Conservation (phyloP, 2,329 filamentous ascomycete species). For the Dactylellina drechsleri region DNA sequence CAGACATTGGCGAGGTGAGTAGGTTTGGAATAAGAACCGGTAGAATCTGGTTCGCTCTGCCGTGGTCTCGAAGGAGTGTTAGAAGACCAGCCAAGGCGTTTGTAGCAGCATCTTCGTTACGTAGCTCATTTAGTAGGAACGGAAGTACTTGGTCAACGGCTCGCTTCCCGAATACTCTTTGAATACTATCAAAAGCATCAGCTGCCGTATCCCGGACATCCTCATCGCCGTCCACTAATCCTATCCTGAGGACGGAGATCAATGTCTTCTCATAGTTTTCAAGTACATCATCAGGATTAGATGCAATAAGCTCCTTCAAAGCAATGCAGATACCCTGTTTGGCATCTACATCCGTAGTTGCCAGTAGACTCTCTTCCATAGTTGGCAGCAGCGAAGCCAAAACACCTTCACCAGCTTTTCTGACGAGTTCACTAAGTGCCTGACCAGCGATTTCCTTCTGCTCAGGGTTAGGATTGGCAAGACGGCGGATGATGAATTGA, state of each 20-base stretch:
- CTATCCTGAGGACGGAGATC: constrained; percentile 91
- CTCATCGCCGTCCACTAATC: constrained; percentile 86
- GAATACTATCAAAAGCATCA: constrained; percentile 94
- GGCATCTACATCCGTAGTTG: constrained; percentile 87
- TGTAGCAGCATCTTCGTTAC: constrained; percentile 84
- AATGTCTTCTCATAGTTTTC: constrained; percentile 95
- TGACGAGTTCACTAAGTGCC: constrained; percentile 92
- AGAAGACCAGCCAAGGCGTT: constrained; percentile 92
- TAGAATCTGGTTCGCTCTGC: constrained; percentile 92
- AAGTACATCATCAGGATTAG: constrained; percentile 85
- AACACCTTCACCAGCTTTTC: constrained; percentile 94
- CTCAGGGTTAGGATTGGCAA: constrained; percentile 96
- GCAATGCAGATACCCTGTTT: constrained; percentile 98
- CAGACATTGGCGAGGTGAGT: constrained; percentile 86
- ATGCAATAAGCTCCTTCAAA: constrained; percentile 88
- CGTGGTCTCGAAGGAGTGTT: constrained; percentile 91
- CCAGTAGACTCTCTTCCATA: constrained; percentile 88
- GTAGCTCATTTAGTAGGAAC: constrained; percentile 86
- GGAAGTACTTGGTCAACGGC: constrained; percentile 96
- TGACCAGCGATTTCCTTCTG: constrained; percentile 99
- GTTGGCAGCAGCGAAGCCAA: constrained; percentile 87
- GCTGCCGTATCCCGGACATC: constrained; percentile 95
- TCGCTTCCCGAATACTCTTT: constrained; percentile 91
- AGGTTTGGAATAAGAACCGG: constrained; percentile 95
- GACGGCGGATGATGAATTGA: constrained; percentile 89